Percentiles rank a stretch among this genome's conserved stretches.
Conservation (phyloP, 768 basidiomycete species). For the Amanita fuliginea region DNA sequence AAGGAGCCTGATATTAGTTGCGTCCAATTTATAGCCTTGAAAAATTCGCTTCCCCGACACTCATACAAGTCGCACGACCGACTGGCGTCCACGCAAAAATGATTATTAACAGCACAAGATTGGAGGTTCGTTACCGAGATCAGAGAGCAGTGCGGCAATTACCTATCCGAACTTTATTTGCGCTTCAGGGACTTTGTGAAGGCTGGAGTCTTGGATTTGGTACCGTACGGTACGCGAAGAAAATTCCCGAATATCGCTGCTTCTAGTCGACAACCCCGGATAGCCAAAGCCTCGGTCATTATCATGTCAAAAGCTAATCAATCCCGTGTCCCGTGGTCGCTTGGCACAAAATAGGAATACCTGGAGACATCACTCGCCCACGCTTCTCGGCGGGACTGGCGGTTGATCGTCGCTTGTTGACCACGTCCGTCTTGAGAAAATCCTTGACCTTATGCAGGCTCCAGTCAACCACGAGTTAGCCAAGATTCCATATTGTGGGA, state of each 20-base stretch:
- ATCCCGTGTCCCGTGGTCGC: not conserved
- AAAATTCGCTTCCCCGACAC: constrained; percentile 3
- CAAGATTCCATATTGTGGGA: not conserved
- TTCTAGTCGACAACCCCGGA: constrained; percentile 1
- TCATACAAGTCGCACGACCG: constrained; percentile 1
- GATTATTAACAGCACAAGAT: constrained; percentile 1
- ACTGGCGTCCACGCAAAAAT: not conserved
- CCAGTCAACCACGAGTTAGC: constrained; percentile 1
- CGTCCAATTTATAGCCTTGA: constrained; percentile 2
- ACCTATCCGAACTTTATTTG: constrained; percentile 6
- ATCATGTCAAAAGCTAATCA: not conserved
- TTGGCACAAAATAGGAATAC: not conserved
- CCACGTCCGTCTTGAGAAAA: constrained; percentile 3
- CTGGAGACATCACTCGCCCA: not conserved
- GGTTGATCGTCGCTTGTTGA: not conserved
- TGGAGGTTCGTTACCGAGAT: constrained; percentile 6
- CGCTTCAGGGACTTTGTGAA: constrained; percentile 2
- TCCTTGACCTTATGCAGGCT: constrained; percentile 2
- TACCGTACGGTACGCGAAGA: not conserved
- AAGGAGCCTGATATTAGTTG: not conserved
- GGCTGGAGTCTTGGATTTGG: not conserved
- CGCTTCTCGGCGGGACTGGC: not conserved
- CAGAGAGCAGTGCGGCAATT: constrained; percentile 1
- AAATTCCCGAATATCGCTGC: not conserved
- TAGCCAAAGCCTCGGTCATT: constrained; percentile 4